Conservation (phyloP, 306 rosid species). For the Abrus pulchellus region DNA sequence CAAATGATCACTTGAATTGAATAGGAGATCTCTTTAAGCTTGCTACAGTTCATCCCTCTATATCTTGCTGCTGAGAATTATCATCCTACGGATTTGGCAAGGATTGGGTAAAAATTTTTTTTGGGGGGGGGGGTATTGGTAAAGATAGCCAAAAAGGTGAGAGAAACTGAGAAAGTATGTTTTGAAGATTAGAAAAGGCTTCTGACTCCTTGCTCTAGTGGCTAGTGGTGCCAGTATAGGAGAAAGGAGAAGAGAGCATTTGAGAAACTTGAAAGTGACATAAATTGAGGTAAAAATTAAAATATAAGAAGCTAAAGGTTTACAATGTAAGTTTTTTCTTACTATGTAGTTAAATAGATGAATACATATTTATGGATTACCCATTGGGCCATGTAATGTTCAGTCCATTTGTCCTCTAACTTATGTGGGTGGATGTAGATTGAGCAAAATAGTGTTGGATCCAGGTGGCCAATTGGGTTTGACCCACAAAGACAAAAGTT, state of each 20-base stretch:
- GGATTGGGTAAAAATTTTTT: background rate
- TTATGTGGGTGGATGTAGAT: background rate
- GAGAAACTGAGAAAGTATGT: background rate
- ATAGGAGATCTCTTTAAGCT: background rate
- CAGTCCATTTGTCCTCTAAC: constrained; percentile 7
- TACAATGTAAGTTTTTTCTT: too few species aligned
- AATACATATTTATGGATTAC: background rate
- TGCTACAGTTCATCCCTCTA: background rate
- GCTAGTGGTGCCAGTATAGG: background rate
- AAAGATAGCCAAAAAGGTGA: too few species aligned
- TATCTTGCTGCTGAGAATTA: background rate
- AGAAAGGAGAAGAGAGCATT: background rate
- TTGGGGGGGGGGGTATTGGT: background rate
- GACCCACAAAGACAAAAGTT: constrained; percentile 1
- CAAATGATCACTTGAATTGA: too few species aligned
- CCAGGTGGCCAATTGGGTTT: background rate
- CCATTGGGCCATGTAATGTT: constrained; percentile 19
- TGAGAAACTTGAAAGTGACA: background rate
- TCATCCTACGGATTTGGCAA: background rate
- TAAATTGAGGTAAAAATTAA: too few species aligned
- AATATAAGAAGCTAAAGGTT: too few species aligned
- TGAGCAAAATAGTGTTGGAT: background rate
- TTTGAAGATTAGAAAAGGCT: background rate
- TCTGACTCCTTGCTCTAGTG: background rate
- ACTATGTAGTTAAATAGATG: background rate